Evolutionary conservation across 2,329 filamentous ascomycete genomes (phyloP).

Genomic region (Graphilbum ipis-grandicollis): DNA sequence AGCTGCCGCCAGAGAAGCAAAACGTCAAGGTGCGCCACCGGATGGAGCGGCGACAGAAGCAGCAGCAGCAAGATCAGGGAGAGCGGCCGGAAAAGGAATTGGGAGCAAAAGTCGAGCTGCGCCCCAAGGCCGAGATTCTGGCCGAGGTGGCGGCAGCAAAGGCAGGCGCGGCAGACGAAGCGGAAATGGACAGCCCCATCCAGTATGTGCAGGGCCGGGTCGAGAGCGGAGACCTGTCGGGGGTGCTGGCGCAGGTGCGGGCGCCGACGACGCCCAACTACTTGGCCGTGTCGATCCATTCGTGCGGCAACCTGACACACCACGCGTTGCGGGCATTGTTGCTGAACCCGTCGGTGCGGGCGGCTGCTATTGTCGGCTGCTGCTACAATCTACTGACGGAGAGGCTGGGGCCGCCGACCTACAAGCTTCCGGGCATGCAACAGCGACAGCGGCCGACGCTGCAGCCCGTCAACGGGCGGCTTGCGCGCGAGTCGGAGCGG

Average conservation of each 20-base stretch:
- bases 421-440: slow-evolving; percentile 61
- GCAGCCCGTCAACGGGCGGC: slow-evolving; percentile 49
- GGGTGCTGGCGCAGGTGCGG: slow-evolving; percentile 45
- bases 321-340: slow-evolving; percentile 77
- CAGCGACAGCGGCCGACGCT: slow-evolving; percentile 49
- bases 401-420: slow-evolving; percentile 68
- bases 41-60: slow-evolving; percentile 17
- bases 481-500: slow-evolving; percentile 49
- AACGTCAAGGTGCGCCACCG: slow-evolving; percentile 21
- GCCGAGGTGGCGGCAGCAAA: background rate
- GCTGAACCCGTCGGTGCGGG: slow-evolving; percentile 66
- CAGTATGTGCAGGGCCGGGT: slow-evolving; percentile 64
- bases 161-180: slow-evolving; percentile 24
- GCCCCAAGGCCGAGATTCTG: slow-evolving; percentile 4
- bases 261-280: slow-evolving; percentile 19
- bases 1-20: slow-evolving; percentile 20
- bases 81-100: no score
- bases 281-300: slow-evolving; percentile 91
- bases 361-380: slow-evolving; percentile 92
- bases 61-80: no score
- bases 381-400: slow-evolving; percentile 97
- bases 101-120: slow-evolving; percentile 8
- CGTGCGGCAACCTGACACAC: slow-evolving; percentile 93
- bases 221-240: slow-evolving; percentile 52
- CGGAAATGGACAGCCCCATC: slow-evolving; percentile 48